Percentiles rank a stretch among this genome's conserved stretches.
Evolutionary conservation across 2,329 filamentous ascomycete genomes (phyloP).

Genomic region (Zymoseptoria ardabiliae): DNA sequence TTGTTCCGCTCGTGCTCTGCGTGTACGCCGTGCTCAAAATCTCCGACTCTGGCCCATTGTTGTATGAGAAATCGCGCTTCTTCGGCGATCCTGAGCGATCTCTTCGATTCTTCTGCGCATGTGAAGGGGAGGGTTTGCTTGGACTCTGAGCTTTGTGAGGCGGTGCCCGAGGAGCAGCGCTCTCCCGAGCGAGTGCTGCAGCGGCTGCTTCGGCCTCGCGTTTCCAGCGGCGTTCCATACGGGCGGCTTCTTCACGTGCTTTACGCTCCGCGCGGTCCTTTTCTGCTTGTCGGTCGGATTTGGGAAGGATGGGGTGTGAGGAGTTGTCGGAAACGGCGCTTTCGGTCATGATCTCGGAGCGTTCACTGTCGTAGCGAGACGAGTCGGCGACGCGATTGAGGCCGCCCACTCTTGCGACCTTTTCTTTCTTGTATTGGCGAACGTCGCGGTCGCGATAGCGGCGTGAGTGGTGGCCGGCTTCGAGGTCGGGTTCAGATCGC

Average conservation of each 20-base stretch:
- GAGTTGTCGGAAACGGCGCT: constrained; percentile 39
- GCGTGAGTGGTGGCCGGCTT: constrained; percentile 34
- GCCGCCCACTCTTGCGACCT: constrained; percentile 77
- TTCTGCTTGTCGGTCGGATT: constrained; percentile 27
- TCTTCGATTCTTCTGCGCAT: constrained; percentile 19
- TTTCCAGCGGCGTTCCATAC: constrained; percentile 34
- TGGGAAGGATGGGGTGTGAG: constrained; percentile 29
- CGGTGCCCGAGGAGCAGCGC: constrained; percentile 18
- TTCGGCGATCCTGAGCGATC: constrained; percentile 25
- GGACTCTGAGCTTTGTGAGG: constrained; percentile 22
- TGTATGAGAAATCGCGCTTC: constrained; percentile 32
- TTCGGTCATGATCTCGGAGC: constrained; percentile 51
- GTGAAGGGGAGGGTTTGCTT: constrained; percentile 22
- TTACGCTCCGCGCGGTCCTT: constrained; percentile 34
- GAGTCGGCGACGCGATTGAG: constrained; percentile 77
- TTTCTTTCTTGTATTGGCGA: constrained; percentile 77
- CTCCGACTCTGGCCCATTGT: constrained; percentile 26
- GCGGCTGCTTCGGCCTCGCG: constrained; percentile 35
- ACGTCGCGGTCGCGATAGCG: constrained; percentile 58
- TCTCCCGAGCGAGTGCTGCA: constrained; percentile 29
- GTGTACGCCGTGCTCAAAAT: constrained; percentile 35
- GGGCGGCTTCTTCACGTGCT: constrained; percentile 32
- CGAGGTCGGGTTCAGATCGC: constrained; percentile 20
- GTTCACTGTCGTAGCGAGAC: constrained; percentile 65
- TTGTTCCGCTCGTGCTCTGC: constrained; percentile 12